Base-by-base conservation (phyloP, 164 flowering plant genomes). In the Liriodendron chinense region DNA sequence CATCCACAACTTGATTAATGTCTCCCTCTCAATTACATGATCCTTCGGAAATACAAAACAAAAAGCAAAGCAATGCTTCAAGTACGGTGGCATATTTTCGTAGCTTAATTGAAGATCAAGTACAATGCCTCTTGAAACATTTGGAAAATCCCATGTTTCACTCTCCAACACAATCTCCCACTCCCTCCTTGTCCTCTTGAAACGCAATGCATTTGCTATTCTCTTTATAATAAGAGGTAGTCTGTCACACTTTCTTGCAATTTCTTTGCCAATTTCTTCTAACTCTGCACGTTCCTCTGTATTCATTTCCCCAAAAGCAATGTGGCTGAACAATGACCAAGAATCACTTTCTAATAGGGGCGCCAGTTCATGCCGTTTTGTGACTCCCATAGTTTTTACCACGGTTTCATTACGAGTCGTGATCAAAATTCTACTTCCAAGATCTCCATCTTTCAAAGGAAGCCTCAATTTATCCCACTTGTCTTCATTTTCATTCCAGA, bases 61-160 rank as follows among this genome's bases (percentile, higher is more conserved):
- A 61, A 34, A 72, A 1, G 72, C 43, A 47, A 77, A 77, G 24
- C 79, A 77, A 6, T 28, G 71, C 28, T 77, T 77, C 48, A 72
- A n/a, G 2, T 21, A 47, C 16, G 47, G 9, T 1, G 75, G 68
- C 21, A 77, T 13, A 34, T 34, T 34, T 2, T 34, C 43, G 4
- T 34, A 34, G 43, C 43, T 34, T 34, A 34, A 34, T 34, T 34
- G 43, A 34, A 34, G 43, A 34, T n/a, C n/a, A n/a, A n/a, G n/a
- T n/a, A n/a, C n/a, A n/a, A n/a, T n/a, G n/a, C 5, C 43, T 34
- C 43, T 34, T 34, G 43, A 2, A 34, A 34, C 43, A 34, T 34
- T 34, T 34, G 43, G 43, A 34, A 68, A 2, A 22, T 67, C 68
- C 79, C 79, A 77, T 13, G 43, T 57, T 8, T 66, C 66, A 61